Evolutionary conservation across 73 alveolate genomes (phyloP), one percentile per base, ranked within the genome.

Genomic region (Paramecium sexaurelia): DNA sequence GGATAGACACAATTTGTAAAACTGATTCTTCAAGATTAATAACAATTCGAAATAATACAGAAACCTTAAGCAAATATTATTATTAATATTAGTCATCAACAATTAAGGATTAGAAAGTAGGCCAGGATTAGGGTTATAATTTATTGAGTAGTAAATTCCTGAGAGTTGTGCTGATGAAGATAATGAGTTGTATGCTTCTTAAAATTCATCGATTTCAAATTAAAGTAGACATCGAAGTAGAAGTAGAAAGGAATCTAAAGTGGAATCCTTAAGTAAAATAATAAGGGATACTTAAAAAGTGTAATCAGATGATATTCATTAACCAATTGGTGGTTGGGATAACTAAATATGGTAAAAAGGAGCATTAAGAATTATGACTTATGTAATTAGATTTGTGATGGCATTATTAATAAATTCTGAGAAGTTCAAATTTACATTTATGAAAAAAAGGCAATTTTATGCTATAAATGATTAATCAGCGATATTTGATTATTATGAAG

Each of bases 311-410:
- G 83, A 61, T 11, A 7, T 61, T 1, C 83, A 32, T 61, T 11
- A 61, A 11, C 83, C 83, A 5, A 29, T 29, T 1, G 83, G 83
- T 26, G 90, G 90, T 1, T 78, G 90, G 90, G 32, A 43, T 10
- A 78, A 78, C 13, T n/a, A 78, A 22, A 33, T 78, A 24, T 78
- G 90, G 90, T 29, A 45, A 78, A 39, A 26, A 22, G 71, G 47
- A 22, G 75, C 90, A n/a, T 43, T 78, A 78, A 37, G 90, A 41
- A 78, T 78, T 24, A 78, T 78, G 90, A 33, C 73, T 19, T 78
- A 39, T 7, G 90, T 43, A 17, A 39, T 78, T 39, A 78, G 55
- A 43, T 78, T 78, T 78, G 90, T 78, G 7, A 78, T 45, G 40
- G 45, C 39, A 20, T 41, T 78, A 78, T 33, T 78, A 33, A 41